phyloP scores from a whole-genome alignment of 192 early-diverging fungal species.

The Coemansia asiatica region DNA sequence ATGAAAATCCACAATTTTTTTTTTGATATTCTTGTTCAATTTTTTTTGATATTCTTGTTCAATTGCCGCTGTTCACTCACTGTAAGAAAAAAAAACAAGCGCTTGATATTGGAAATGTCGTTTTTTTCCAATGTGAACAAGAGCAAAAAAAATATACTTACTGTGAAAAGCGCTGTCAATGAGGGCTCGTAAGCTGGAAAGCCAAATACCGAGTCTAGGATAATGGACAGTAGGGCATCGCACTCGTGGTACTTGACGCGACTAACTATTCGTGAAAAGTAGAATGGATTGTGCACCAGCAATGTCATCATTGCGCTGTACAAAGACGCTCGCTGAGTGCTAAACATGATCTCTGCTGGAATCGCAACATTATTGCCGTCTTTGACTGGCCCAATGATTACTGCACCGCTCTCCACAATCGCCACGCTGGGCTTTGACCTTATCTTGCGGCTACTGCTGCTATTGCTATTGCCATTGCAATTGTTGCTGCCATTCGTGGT shows the following conservation, averaged over 20 bases:
- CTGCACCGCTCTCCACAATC: slow-evolving; percentile 27
- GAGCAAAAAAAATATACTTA: slow-evolving; percentile 19
- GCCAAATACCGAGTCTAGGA: slow-evolving; percentile 45
- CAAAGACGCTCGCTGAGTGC: slow-evolving; percentile 22
- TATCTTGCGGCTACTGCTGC: slow-evolving; percentile 4
- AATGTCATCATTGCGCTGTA: slow-evolving; percentile 34
- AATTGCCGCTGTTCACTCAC: not conserved
- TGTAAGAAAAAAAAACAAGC: too few species aligned
- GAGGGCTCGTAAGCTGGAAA: slow-evolving; percentile 18
- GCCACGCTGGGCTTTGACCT: not conserved
- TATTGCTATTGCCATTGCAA: not conserved
- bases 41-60: too few species aligned
- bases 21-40: too few species aligned
- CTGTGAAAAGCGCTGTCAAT: slow-evolving; percentile 40
- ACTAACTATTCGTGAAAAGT: slow-evolving; percentile 31
- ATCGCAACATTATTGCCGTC: slow-evolving; percentile 30
- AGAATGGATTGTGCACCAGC: slow-evolving; percentile 40
- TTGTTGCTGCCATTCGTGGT: not conserved
- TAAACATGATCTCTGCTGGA: slow-evolving; percentile 50
- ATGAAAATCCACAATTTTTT: not conserved
- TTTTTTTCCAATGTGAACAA: not conserved
- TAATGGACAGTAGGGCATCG: slow-evolving; percentile 36
- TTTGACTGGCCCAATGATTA: slow-evolving; percentile 22
- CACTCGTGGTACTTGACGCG: slow-evolving; percentile 45
- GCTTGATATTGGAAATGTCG: too few species aligned